Percentiles rank a stretch among this genome's conserved stretches.
phyloP scores from a whole-genome alignment of 1,284 basidiomycete genomes.

The Phylloporus sp. region DNA sequence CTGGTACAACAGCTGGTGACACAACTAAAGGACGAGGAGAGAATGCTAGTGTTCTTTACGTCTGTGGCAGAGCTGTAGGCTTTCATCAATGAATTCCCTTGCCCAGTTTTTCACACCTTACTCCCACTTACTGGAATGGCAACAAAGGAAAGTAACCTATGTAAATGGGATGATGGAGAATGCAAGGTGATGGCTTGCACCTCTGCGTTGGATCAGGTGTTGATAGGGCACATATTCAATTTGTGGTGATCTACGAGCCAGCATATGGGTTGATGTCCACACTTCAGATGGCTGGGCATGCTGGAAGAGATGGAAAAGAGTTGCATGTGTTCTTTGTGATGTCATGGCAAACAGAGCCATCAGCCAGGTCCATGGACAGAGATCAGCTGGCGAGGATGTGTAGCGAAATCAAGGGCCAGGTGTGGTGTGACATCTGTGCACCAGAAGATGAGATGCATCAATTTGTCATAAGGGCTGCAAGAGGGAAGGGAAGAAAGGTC shows the following conservation, averaged over 20 bases:
- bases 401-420: neutral
- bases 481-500: no score
- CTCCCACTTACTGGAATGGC: no score
- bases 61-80: neutral
- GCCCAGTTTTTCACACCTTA: no score
- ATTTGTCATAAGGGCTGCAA: no score
- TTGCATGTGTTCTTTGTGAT: neutral
- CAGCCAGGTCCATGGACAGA: neutral
- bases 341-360: no score
- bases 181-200: constrained; percentile 10
- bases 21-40: neutral
- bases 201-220: neutral
- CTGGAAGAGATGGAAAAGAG: neutral
- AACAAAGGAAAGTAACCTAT: neutral
- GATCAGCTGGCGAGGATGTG: neutral
- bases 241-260: neutral
- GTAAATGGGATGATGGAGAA: neutral
- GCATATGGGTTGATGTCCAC: neutral
- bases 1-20: neutral
- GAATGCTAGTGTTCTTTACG: constrained; percentile 14
- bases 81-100: constrained; percentile 5
- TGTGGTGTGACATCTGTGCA: neutral
- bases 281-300: neutral
- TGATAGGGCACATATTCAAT: neutral
- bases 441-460: neutral